Evolutionary conservation across 371 early-diverging fungal genomes (phyloP).

Genomic region (Zancudomyces culisetae): DNA sequence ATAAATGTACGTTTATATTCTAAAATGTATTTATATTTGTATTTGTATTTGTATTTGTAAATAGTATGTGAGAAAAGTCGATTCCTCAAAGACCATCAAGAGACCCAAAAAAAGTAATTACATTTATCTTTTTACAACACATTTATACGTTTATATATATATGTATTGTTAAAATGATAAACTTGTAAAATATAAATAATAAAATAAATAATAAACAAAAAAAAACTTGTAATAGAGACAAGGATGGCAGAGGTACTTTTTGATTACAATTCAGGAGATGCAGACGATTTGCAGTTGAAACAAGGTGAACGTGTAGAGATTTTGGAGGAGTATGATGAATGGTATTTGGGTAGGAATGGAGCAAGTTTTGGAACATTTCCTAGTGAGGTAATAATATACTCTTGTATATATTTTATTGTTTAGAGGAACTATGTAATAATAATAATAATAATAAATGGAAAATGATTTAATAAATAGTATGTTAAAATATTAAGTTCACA

Average conservation of each 20-base stretch:
- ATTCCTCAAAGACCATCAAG: too few relatives aligned
- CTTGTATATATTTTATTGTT: too few relatives aligned
- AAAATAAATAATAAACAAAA: neutral
- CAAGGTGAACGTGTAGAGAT: slow-evolving; percentile 5
- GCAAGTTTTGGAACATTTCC: slow-evolving; percentile 9
- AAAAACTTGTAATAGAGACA: neutral
- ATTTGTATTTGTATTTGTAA: neutral
- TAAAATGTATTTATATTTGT: neutral
- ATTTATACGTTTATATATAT: too few relatives aligned
- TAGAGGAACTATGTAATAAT: too few relatives aligned
- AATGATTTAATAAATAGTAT: neutral
- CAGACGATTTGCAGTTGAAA: slow-evolving; percentile 1
- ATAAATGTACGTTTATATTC: neutral
- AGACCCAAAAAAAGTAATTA: too few relatives aligned
- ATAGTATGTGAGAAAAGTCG: too few relatives aligned
- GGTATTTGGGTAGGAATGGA: slow-evolving; percentile 7
- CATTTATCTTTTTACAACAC: too few relatives aligned
- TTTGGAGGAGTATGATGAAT: slow-evolving; percentile 2
- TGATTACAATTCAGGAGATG: slow-evolving; percentile 5
- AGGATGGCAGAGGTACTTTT: slow-evolving; percentile 14
- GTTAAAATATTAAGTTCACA: neutral
- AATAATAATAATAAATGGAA: neutral
- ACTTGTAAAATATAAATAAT: too few relatives aligned
- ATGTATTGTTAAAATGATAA: too few relatives aligned
- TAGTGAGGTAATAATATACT: neutral